Percentiles rank a stretch among this genome's conserved stretches.
Conservation (phyloP, 2,329 filamentous ascomycete genomes). For the Ophiostoma ips region DNA sequence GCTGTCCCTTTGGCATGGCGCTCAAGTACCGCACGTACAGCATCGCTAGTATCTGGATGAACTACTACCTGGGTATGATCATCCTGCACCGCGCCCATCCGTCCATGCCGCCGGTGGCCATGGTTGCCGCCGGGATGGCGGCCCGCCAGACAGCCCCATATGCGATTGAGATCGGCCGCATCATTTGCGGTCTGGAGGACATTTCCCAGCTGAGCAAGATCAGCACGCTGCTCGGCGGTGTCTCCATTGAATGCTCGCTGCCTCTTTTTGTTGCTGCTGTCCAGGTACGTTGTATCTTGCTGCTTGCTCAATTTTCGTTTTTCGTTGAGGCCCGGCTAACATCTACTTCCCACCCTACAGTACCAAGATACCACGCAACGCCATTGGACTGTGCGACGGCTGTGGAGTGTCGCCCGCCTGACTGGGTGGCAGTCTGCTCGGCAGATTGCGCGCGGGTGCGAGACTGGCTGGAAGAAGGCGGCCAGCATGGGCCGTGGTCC, state of each 20-base stretch:
- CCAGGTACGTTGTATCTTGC: conserved; percentile 28
- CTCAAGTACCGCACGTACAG: conserved; percentile 73
- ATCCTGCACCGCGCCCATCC: conserved; percentile 73
- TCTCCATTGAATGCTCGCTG: conserved; percentile 70
- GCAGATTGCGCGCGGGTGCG: conserved; percentile 71
- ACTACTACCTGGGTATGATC: conserved; percentile 75
- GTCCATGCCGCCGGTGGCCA: conserved; percentile 78
- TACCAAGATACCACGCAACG: conserved; percentile 60
- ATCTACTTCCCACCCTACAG: conserved; percentile 24
- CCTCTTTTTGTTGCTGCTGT: conserved; percentile 78
- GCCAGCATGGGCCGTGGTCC: conserved; percentile 62
- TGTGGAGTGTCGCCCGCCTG: conserved; percentile 61
- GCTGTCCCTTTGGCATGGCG: conserved; percentile 70
- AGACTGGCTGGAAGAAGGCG: conserved; percentile 68
- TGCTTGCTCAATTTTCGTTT: not conserved
- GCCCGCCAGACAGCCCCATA: conserved; percentile 56
- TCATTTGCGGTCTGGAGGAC: conserved; percentile 58
- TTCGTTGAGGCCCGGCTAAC: conserved; percentile 11
- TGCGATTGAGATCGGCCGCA: conserved; percentile 65
- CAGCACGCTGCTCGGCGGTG: conserved; percentile 65
- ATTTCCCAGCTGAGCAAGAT: conserved; percentile 41
- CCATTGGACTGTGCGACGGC: conserved; percentile 58
- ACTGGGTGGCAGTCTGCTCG: conserved; percentile 80
- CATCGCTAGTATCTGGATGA: conserved; percentile 78
- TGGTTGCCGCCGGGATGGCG: conserved; percentile 70